phyloP scores from a whole-genome alignment of 495 filamentous ascomycete species.

The Penicillium odoratum region DNA sequence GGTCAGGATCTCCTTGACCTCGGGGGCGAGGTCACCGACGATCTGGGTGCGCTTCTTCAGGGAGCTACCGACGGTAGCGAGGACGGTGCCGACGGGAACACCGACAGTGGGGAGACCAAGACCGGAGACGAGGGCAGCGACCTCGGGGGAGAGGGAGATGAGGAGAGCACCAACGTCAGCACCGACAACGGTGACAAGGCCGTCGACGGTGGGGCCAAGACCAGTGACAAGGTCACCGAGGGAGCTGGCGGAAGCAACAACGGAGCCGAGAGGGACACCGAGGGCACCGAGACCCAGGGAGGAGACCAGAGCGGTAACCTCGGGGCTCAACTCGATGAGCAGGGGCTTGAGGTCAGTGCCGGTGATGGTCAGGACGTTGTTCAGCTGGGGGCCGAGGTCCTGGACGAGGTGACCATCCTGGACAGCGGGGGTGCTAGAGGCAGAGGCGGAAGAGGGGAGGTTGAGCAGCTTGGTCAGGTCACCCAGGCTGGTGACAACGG shows the following conservation, averaged over 20 bases:
- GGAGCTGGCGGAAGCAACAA: slow-evolving; percentile 31
- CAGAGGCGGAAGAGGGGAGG: slow-evolving; percentile 11
- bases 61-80: slow-evolving; percentile 26
- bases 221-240: slow-evolving; percentile 33
- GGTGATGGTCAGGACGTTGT: slow-evolving; percentile 31
- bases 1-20: slow-evolving; percentile 34
- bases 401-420: slow-evolving; percentile 30
- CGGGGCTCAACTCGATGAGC: slow-evolving; percentile 29
- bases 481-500: slow-evolving; percentile 25
- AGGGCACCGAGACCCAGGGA: slow-evolving; percentile 27
- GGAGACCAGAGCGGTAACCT: slow-evolving; percentile 26
- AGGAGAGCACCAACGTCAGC: slow-evolving; percentile 32
- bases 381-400: slow-evolving; percentile 30
- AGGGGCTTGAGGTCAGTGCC: slow-evolving; percentile 24
- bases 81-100: slow-evolving; percentile 26
- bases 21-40: slow-evolving; percentile 35
- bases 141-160: slow-evolving; percentile 35
- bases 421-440: slow-evolving; percentile 14
- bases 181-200: slow-evolving; percentile 34
- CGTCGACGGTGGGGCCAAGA: slow-evolving; percentile 31
- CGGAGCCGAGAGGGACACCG: slow-evolving; percentile 23
- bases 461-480: slow-evolving; percentile 25
- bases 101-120: slow-evolving; percentile 33
- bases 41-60: slow-evolving; percentile 32
- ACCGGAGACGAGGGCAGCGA: slow-evolving; percentile 33